phyloP scores from a whole-genome alignment of 106 monocot species.

The Chionographis japonica region DNA sequence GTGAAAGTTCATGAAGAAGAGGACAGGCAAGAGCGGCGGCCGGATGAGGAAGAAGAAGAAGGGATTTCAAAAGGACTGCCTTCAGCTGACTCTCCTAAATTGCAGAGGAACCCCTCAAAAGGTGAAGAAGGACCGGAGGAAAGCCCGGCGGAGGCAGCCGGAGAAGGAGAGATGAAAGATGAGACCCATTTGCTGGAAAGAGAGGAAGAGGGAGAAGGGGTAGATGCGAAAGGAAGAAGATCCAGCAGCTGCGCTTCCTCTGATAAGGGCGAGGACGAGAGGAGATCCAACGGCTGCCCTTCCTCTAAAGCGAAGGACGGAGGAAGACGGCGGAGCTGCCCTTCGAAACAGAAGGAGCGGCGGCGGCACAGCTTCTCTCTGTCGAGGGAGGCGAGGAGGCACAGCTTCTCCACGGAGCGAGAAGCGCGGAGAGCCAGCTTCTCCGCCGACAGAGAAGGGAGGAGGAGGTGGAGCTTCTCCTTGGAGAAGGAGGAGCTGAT shows the following conservation, averaged over 20 bases:
- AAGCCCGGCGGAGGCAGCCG: neutral
- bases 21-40: neutral
- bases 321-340: conserved; percentile 36
- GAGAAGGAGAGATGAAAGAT: neutral
- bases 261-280: conserved; percentile 25
- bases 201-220: conserved; percentile 11
- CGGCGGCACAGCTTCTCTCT: conserved; percentile 68
- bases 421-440: conserved; percentile 56
- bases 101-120: neutral
- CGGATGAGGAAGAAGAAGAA: neutral
- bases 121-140: neutral
- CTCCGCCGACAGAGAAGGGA: conserved; percentile 42
- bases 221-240: conserved; percentile 33
- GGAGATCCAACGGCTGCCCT: conserved; percentile 14
- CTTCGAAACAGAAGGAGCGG: conserved; percentile 29
- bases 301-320: conserved; percentile 25
- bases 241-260: conserved; percentile 35
- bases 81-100: conserved; percentile 1
- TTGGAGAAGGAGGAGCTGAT: conserved; percentile 38
- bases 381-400: conserved; percentile 47
- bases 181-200: neutral
- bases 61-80: neutral
- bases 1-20: conserved; percentile 5
- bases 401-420: conserved; percentile 40
- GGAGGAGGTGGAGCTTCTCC: conserved; percentile 61